Evolutionary conservation across 306 rosid genomes (phyloP).

Genomic region (Lathyrus sativus): DNA sequence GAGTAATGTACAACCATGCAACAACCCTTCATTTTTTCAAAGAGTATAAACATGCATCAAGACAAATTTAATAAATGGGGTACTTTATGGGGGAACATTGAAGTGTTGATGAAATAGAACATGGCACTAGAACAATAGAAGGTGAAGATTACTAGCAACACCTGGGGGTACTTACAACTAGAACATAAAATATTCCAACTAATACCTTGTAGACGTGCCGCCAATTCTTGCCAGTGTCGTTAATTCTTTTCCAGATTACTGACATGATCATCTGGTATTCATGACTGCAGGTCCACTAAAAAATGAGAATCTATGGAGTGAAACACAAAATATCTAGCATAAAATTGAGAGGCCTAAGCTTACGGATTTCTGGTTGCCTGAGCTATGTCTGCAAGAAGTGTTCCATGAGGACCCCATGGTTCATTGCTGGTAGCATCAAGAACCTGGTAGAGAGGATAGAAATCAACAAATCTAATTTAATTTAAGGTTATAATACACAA

Average conservation of each 20-base stretch:
- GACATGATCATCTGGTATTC: slow-evolving; percentile 97
- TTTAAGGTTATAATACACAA: slow-evolving; percentile 3
- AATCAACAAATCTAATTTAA: slow-evolving; percentile 10
- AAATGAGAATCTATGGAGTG: slow-evolving; percentile 35
- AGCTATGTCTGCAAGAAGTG: slow-evolving; percentile 95
- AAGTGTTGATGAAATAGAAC: slow-evolving; percentile 20
- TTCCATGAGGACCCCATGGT: slow-evolving; percentile 99
- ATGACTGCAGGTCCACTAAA: slow-evolving; percentile 64
- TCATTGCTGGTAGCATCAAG: slow-evolving; percentile 99
- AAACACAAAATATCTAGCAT: slow-evolving; percentile 36
- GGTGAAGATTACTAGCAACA: slow-evolving; percentile 24
- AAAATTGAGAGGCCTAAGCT: slow-evolving; percentile 37
- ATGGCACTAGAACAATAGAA: background rate
- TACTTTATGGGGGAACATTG: slow-evolving; percentile 4
- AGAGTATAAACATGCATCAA: slow-evolving; percentile 9
- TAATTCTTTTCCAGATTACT: slow-evolving; percentile 92
- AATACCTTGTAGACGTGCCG: slow-evolving; percentile 97
- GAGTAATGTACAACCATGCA: slow-evolving; percentile 7
- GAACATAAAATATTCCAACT: slow-evolving; percentile 23
- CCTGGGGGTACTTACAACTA: slow-evolving; percentile 19
- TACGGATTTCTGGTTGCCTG: slow-evolving; percentile 90
- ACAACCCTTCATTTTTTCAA: slow-evolving; percentile 18
- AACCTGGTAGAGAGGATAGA: slow-evolving; percentile 54
- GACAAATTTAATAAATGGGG: slow-evolving; percentile 10
- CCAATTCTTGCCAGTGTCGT: slow-evolving; percentile 99